A percentile compares a stretch with the other conserved stretches of the same genome.
phyloP scores from a whole-genome alignment of 179 eudicot species.

The Silene coronaria region DNA sequence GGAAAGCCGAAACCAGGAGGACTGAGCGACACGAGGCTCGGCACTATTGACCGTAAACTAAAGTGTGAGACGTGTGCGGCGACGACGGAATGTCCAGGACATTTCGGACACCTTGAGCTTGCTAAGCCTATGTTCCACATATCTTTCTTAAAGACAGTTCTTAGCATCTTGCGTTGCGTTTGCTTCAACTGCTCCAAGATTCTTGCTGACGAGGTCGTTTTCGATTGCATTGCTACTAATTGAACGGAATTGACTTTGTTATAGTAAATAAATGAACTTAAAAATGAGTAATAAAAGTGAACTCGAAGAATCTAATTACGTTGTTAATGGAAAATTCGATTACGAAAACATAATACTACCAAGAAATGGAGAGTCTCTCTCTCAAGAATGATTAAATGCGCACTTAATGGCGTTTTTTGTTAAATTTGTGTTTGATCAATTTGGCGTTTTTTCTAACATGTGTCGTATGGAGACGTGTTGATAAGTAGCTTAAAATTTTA shows the following conservation, averaged over 20 bases:
- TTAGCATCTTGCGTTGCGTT: constrained; percentile 85
- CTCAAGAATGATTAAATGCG: too few species aligned
- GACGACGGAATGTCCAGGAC: constrained; percentile 98
- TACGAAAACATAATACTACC: too few species aligned
- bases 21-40: constrained; percentile 73
- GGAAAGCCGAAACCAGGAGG: constrained; percentile 94
- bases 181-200: constrained; percentile 96
- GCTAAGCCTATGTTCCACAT: constrained; percentile 97
- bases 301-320: neutral
- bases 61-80: constrained; percentile 98
- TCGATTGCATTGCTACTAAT: neutral
- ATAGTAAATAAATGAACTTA: too few species aligned
- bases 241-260: neutral
- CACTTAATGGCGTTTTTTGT: too few species aligned
- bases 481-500: too few species aligned
- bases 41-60: constrained; percentile 83
- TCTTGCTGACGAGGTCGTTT: constrained; percentile 64
- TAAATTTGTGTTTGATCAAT: too few species aligned
- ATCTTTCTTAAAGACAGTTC: constrained; percentile 86
- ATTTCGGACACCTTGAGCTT: constrained; percentile 96
- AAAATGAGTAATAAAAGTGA: neutral
- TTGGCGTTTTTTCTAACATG: too few species aligned
- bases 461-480: too few species aligned
- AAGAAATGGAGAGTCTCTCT: too few species aligned
- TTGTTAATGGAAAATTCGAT: too few species aligned